Conservation (phyloP, 345 rosid genomes). For the Schrenkiella parvula region DNA sequence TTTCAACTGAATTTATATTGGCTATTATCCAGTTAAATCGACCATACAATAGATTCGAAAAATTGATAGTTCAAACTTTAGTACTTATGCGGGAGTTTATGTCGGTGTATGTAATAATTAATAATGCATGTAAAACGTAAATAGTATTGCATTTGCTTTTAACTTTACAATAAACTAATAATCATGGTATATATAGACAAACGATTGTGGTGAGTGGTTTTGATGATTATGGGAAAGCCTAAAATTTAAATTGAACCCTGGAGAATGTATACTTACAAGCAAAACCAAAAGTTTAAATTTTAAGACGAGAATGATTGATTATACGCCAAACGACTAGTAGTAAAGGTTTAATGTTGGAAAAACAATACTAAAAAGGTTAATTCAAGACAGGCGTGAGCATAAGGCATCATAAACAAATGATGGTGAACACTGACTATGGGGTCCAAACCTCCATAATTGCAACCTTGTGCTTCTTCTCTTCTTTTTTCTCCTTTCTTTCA, state of each 20-base stretch:
- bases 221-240: neutral
- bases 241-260: neutral
- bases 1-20: neutral
- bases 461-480: constrained; percentile 24
- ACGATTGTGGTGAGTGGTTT: neutral
- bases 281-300: neutral
- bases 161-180: neutral
- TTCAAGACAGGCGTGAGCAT: constrained; percentile 45
- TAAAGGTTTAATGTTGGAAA: constrained; percentile 8
- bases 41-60: neutral
- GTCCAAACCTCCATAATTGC: constrained; percentile 35
- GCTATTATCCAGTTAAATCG: neutral
- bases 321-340: neutral
- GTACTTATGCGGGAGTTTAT: neutral
- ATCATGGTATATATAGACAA: neutral
- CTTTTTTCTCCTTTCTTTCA: neutral
- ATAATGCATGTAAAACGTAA: neutral
- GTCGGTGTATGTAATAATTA: neutral
- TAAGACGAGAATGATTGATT: neutral
- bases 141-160: neutral
- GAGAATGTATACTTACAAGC: neutral
- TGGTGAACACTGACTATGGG: constrained; percentile 42
- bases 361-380: neutral
- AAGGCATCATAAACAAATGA: constrained; percentile 59
- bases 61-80: neutral